Evolutionary conservation across 441 rosid genomes (phyloP), one percentile per base, ranked within the genome.

Genomic region (Flueggea neowawraea): DNA sequence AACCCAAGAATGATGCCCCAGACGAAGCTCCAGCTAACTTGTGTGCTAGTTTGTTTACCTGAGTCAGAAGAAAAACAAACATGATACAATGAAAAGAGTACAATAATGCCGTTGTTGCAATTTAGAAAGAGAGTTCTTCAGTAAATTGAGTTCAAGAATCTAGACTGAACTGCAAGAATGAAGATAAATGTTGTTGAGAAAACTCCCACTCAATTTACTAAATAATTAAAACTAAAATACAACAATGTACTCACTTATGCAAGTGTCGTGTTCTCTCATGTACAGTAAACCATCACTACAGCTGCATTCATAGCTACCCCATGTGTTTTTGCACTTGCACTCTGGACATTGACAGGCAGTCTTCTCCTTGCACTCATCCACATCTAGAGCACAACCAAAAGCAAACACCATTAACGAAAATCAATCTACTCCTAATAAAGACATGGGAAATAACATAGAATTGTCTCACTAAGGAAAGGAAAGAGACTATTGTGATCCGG

Each of bases 221-320:
- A 22, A 22, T 22, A 22, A 22, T 22, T 22, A 22, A 22, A 22
- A 22, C 2, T 2, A 22, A 22, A 22, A 22, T 22, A 22, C 28
- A 22, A 22, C 28, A 5, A 36, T 3, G 10, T 61, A 68, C 82
- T 83, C 75, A 91, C 99, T 75, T 58, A 95, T 86, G 81, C 99
- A 95, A 4, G 83, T 75, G 74, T 91, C 96, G n/a, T 88, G 89
- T 69, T 91, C 99, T 69, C 72, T 89, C 84, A 95, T 82, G 79
- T 91, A 95, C 58, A 91, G 73, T 56, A 78, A 76, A 62, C 90
- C 92, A 56, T 85, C 68, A 44, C 78, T 57, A 69, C 99, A 95
- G 75, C 85, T 84, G 82, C 99, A 95, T 52, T 95, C 96, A 7
- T 83, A 91, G 69, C 94, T 64, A 17, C 99, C 99, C 97, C 97